Base-by-base conservation (phyloP, 805 yeast genomes). In the Wickerhamiella vanderwaltii region DNA sequence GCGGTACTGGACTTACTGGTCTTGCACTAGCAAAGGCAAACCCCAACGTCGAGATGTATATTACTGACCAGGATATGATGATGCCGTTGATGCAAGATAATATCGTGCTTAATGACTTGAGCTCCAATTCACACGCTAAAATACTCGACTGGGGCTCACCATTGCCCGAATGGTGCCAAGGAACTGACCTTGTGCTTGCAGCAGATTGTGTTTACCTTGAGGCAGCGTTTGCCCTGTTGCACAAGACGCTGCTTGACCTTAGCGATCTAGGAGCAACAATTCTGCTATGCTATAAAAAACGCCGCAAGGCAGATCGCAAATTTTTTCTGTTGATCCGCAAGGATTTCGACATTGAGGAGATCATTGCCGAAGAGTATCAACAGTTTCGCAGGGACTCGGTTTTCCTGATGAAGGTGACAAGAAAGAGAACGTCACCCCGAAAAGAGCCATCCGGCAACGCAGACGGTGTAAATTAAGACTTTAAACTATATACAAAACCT, bases 101-200 rank as follows among this genome's bases (percentile, higher is more conserved):
- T 46, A 62, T 70, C 35, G 53, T 49, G 9, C 46, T 71, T 29
- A 74, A 73, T 43, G 50, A 50, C 0, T 53, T 69, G 3, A n/a
- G n/a, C n/a, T 48, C 48, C 1, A 55, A 50, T 1, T 49, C 71
- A 3, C 44, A 46, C 12, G 77, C 72, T 0, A 66, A 62, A 25
- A 77, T 70, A 3, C 59, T 91, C 26, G 94, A 88, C 56, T 88
- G 97, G 98, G 63, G 73, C 1, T 54, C n/a, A n/a, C n/a, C n/a
- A n/a, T n/a, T n/a, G n/a, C n/a, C n/a, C n/a, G n/a, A n/a, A n/a
- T n/a, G n/a, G n/a, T n/a, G n/a, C n/a, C n/a, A n/a, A n/a, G n/a
- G n/a, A n/a, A n/a, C n/a, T n/a, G n/a, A n/a, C n/a, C n/a, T n/a
- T n/a, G n/a, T n/a, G n/a, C n/a, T n/a, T n/a, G n/a, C n/a, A n/a